Base-by-base conservation (phyloP, 1,284 basidiomycete species). In the Neonothopanus nambi region DNA sequence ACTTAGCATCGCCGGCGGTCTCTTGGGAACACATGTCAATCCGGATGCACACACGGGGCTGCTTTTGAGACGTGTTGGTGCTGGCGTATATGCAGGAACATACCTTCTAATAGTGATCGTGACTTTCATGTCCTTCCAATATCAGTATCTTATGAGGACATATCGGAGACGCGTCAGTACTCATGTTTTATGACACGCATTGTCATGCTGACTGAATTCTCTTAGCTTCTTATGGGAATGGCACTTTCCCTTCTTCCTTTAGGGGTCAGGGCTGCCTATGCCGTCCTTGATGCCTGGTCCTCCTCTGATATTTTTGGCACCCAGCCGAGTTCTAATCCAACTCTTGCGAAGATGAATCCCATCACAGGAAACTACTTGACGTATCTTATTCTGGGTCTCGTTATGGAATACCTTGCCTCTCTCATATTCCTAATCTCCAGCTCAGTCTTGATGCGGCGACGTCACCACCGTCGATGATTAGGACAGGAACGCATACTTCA, bases 161-260 rank as follows among this genome's bases (percentile, higher is more conserved):
- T 77, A 80, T 61, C 78, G 84, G 56, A 75, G 76, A 55, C 77
- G 63, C 54, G 77, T 77, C 63, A 18, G 20, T 49, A 36, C 38
- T 48, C 48, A 48, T 24, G 18, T 38, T 17, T 37, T 46, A 3
- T 28, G 21, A 20, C 23, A 36, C 21, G 50, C 35, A 24, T 43
- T 17, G 40, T 15, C 47, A 46, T 60, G 59, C 46, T 49, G 5
- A 35, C 36, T 41, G 17, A 38, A 23, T 58, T 57, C 21, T 42
- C 42, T 4, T 57, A 84, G 83, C 70, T 85, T 35, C 71, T 88
- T 44, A 60, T 60, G 20, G 82, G 80, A 17, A 68, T 86, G 43
- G 72, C 79, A 12, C 35, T 70, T 47, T 80, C 80, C 4, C 66
- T 87, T 13, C 83, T 84, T 12, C 80, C 85, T 66, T 70, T 88